Percentiles rank a stretch among this genome's conserved stretches.
These are phyloP conservation scores for Penicillium thymicola DNA, from an alignment of 2,329 filamentous ascomycete species.

Conservation along the genomic window DNA sequence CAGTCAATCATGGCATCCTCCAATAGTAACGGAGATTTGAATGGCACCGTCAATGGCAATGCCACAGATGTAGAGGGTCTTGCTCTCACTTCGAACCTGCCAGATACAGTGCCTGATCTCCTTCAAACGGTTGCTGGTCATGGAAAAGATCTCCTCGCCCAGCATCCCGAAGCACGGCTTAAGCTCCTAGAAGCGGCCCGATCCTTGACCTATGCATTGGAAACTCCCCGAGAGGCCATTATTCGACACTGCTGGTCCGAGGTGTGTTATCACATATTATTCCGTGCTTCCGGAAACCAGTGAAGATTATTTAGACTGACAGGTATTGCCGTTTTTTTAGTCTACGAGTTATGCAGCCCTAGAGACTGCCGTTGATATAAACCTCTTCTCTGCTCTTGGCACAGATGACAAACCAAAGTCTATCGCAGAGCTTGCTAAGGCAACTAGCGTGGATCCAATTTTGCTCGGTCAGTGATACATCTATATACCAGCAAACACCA, in stretches of 20 bases:
- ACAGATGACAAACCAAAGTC: background rate
- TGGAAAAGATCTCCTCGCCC: background rate
- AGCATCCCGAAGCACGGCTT: background rate
- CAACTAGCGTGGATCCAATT: background rate
- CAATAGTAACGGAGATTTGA: background rate
- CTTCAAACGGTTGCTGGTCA: background rate
- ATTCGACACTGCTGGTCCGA: constrained; percentile 48
- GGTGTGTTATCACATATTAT: background rate
- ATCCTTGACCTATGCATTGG: constrained; percentile 28
- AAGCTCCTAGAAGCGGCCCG: constrained; percentile 18
- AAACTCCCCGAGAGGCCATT: constrained; percentile 51
- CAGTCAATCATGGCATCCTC: background rate
- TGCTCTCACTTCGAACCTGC: background rate
- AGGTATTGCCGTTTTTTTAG: background rate
- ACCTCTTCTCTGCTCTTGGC: background rate
- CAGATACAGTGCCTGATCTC: background rate
- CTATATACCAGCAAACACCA: background rate
- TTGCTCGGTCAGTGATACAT: background rate
- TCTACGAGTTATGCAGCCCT: constrained; percentile 1
- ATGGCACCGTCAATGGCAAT: background rate
- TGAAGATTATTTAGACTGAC: background rate
- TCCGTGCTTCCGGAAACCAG: too few species aligned
- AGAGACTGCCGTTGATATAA: background rate
- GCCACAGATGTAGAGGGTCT: background rate
- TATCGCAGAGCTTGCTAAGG: background rate